Conservation (phyloP, 2,329 filamentous ascomycete species). For the Sphaerostilbella broomeana region DNA sequence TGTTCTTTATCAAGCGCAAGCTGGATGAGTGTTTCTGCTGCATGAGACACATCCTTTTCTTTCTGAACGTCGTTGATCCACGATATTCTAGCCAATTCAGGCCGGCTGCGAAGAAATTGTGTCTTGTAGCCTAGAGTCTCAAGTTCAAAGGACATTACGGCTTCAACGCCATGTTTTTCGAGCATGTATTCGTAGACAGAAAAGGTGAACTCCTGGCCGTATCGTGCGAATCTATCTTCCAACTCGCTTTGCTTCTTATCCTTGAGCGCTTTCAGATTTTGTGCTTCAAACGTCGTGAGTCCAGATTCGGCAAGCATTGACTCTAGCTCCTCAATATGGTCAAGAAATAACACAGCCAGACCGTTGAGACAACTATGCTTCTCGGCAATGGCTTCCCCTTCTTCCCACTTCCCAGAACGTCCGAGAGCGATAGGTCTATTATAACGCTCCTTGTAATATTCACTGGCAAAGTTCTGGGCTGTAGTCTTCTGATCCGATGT, state of each 20-base stretch:
- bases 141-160: constrained; percentile 63
- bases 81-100: constrained; percentile 67
- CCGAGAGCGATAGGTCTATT: constrained; percentile 48
- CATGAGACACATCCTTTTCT: constrained; percentile 67
- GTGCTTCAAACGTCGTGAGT: constrained; percentile 23
- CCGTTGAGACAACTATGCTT: constrained; percentile 50
- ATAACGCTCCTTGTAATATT: constrained; percentile 45
- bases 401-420: constrained; percentile 50
- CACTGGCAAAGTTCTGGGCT: constrained; percentile 39
- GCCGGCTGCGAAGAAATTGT: constrained; percentile 65
- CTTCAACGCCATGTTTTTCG: constrained; percentile 55
- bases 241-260: constrained; percentile 37
- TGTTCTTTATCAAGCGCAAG: constrained; percentile 66
- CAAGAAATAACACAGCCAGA: constrained; percentile 49
- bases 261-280: constrained; percentile 29
- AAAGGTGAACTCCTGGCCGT: constrained; percentile 61
- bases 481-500: constrained; percentile 38
- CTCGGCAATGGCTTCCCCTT: constrained; percentile 51
- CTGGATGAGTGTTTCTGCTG: constrained; percentile 62
- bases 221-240: constrained; percentile 55
- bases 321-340: constrained; percentile 41
- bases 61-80: constrained; percentile 92
- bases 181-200: constrained; percentile 78
- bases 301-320: constrained; percentile 21
- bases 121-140: constrained; percentile 68